phyloP scores from a whole-genome alignment of 192 early-diverging fungal genomes.

The Coemansia sp. region DNA sequence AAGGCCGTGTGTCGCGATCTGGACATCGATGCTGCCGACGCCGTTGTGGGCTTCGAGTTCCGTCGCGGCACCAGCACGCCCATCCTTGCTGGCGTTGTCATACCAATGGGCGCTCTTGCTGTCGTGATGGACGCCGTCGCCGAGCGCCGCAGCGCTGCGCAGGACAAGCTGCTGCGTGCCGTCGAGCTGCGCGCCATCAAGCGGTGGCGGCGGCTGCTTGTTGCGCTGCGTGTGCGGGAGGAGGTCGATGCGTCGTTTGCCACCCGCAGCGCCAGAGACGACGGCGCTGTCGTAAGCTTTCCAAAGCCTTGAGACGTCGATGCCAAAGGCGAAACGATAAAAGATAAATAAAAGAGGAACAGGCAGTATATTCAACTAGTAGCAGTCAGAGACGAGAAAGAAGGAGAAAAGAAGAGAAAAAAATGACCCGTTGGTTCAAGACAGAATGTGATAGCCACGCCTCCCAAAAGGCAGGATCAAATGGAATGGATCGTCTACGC shows the following conservation, averaged over 20 bases:
- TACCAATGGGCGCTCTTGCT: slow-evolving; percentile 17
- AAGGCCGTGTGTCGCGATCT: slow-evolving; percentile 69
- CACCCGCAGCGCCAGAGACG: slow-evolving; percentile 21
- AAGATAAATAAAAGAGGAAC: neutral
- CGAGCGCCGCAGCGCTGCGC: slow-evolving; percentile 1
- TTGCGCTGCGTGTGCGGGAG: slow-evolving; percentile 41
- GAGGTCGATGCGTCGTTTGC: slow-evolving; percentile 50
- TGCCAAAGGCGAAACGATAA: neutral
- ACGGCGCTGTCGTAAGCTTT: slow-evolving; percentile 11
- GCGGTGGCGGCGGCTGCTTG: slow-evolving; percentile 34
- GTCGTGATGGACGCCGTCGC: slow-evolving; percentile 38
- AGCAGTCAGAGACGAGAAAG: neutral
- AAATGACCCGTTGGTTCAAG: too few relatives aligned
- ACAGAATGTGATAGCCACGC: too few relatives aligned
- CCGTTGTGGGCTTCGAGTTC: slow-evolving; percentile 66
- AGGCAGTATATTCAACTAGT: neutral
- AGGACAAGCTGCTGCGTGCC: neutral
- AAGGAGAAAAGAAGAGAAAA: neutral
- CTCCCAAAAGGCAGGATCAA: too few relatives aligned
- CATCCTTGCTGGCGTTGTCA: slow-evolving; percentile 36
- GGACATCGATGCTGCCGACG: slow-evolving; percentile 78
- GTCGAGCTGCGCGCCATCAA: slow-evolving; percentile 25
- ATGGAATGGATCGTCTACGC: neutral
- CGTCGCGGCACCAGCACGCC: slow-evolving; percentile 29
- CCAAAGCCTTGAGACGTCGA: neutral